Evolutionary conservation across 2,329 filamentous ascomycete genomes (phyloP).

Genomic region (Emmonsia crescens): DNA sequence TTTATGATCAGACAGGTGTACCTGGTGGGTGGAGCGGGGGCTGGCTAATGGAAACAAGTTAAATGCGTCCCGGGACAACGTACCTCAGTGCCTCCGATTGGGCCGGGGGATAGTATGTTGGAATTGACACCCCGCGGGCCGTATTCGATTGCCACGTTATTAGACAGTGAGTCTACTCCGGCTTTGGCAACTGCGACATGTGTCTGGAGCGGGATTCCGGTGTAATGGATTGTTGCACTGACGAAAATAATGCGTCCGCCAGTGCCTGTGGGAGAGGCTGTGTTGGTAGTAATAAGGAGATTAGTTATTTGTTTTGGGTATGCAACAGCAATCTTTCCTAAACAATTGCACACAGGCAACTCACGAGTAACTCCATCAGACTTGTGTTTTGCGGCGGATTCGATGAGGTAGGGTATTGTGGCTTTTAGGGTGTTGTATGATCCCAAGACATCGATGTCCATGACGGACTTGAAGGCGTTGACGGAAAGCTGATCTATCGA

Average conservation of each 20-base stretch:
- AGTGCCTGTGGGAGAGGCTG: constrained; percentile 40
- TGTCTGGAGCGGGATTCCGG: constrained; percentile 70
- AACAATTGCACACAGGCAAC: constrained; percentile 7
- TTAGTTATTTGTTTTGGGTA: neutral
- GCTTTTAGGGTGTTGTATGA: constrained; percentile 94
- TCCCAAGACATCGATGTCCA: constrained; percentile 90
- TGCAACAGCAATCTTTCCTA: too few species aligned
- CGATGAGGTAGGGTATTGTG: constrained; percentile 67
- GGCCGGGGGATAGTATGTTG: constrained; percentile 82
- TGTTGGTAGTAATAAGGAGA: constrained; percentile 16
- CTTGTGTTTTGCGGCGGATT: constrained; percentile 56
- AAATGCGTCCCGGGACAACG: neutral
- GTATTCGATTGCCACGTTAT: constrained; percentile 74
- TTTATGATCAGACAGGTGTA: neutral
- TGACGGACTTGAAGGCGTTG: constrained; percentile 90
- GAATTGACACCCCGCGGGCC: constrained; percentile 76
- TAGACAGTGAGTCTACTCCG: constrained; percentile 73
- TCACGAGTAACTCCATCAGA: constrained; percentile 46
- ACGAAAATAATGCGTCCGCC: constrained; percentile 83
- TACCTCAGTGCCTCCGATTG: constrained; percentile 69
- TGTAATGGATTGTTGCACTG: constrained; percentile 85
- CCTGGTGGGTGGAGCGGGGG: neutral
- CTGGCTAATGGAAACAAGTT: neutral
- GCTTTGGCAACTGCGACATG: constrained; percentile 92
- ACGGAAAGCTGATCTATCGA: constrained; percentile 69